phyloP scores from a whole-genome alignment of 2,329 filamentous ascomycete genomes.

The Xylariaceae sp. region DNA sequence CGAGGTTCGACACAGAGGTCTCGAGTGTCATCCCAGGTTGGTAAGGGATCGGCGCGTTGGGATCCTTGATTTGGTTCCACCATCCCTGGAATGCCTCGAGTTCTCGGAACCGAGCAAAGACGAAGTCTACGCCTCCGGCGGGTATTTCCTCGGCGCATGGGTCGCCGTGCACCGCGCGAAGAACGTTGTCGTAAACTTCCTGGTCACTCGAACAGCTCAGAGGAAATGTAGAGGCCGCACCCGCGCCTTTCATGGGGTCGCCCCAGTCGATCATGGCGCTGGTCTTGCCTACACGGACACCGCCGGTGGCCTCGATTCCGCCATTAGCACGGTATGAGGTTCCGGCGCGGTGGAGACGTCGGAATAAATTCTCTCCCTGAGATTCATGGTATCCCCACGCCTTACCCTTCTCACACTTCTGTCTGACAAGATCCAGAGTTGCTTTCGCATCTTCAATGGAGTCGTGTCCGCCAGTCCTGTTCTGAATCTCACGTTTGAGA shows the following conservation, averaged over 20 bases:
- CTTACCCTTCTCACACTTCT: slow-evolving; percentile 91
- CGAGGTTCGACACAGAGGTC: slow-evolving; percentile 41
- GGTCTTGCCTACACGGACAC: slow-evolving; percentile 52
- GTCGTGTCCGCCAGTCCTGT: slow-evolving; percentile 71
- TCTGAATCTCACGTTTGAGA: slow-evolving; percentile 81
- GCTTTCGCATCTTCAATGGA: slow-evolving; percentile 88
- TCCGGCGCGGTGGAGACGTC: slow-evolving; percentile 63
- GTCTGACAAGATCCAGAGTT: slow-evolving; percentile 86
- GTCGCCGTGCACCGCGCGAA: slow-evolving; percentile 57
- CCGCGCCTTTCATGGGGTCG: slow-evolving; percentile 58
- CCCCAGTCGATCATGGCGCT: slow-evolving; percentile 88
- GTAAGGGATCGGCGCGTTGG: slow-evolving; percentile 30
- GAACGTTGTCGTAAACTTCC: slow-evolving; percentile 49
- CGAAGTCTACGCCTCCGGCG: slow-evolving; percentile 59
- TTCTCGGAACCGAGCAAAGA: slow-evolving; percentile 61
- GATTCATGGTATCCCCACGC: slow-evolving; percentile 76
- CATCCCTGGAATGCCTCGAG: slow-evolving; percentile 61
- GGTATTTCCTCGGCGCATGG: slow-evolving; percentile 51
- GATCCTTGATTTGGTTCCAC: slow-evolving; percentile 56
- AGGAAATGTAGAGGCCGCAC: slow-evolving; percentile 50
- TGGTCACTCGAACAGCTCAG: slow-evolving; percentile 56
- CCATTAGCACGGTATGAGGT: slow-evolving; percentile 58
- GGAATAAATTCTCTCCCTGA: slow-evolving; percentile 83
- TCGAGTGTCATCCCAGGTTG: slow-evolving; percentile 37
- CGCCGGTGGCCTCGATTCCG: slow-evolving; percentile 51